Evolutionary conservation across 495 filamentous ascomycete genomes (phyloP).

Genomic region (Aspergillus biplanus): DNA sequence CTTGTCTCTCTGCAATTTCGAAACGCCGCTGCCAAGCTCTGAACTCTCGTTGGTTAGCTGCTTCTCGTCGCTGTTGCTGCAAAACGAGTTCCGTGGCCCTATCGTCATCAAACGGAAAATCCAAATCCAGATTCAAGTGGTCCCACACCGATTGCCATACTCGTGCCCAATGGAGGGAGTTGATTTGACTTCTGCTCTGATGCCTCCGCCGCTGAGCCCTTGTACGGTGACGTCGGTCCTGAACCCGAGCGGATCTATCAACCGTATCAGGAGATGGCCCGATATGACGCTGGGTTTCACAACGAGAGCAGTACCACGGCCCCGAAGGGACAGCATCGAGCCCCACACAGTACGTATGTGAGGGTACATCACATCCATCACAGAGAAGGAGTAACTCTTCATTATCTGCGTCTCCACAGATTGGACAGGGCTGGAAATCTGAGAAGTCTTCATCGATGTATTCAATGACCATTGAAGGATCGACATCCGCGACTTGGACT

Average conservation of each 20-base stretch:
- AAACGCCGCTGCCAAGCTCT: slow-evolving; percentile 78
- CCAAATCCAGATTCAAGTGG: slow-evolving; percentile 75
- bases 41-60: slow-evolving; percentile 67
- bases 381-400: slow-evolving; percentile 84
- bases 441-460: slow-evolving; percentile 69
- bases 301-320: slow-evolving; percentile 85
- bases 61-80: slow-evolving; percentile 60
- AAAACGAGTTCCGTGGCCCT: slow-evolving; percentile 48
- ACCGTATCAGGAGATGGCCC: slow-evolving; percentile 39
- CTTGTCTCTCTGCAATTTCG: slow-evolving; percentile 77
- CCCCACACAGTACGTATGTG: slow-evolving; percentile 86
- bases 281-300: slow-evolving; percentile 57
- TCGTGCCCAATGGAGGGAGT: slow-evolving; percentile 61
- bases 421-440: slow-evolving; percentile 70
- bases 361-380: slow-evolving; percentile 81
- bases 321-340: slow-evolving; percentile 71
- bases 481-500: slow-evolving; percentile 86
- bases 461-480: slow-evolving; percentile 76
- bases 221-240: slow-evolving; percentile 52
- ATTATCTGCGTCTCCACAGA: slow-evolving; percentile 75
- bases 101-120: slow-evolving; percentile 87
- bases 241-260: slow-evolving; percentile 34
- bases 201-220: slow-evolving; percentile 50
- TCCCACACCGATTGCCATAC: slow-evolving; percentile 72
- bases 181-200: slow-evolving; percentile 47